phyloP scores from a whole-genome alignment of 2,329 filamentous ascomycete species.

The Talaromyces verruculosus region DNA sequence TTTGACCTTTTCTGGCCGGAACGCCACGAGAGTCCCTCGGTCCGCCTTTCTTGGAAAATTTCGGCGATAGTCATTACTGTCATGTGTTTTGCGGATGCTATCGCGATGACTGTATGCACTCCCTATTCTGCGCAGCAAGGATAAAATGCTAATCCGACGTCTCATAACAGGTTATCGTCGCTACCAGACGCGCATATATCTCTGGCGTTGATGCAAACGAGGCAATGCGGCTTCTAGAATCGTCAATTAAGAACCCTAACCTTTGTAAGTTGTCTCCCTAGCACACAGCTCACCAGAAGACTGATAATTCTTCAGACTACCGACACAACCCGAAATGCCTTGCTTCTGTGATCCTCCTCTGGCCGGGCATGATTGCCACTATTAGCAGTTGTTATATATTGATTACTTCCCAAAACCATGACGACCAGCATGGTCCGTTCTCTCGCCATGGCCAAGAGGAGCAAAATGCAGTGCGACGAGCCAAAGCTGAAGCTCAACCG shows the following conservation, averaged over 20 bases:
- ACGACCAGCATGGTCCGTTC: slow-evolving; percentile 31
- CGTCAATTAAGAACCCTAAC: slow-evolving; percentile 38
- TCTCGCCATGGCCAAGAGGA: slow-evolving; percentile 5
- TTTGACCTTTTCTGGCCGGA: slow-evolving; percentile 64
- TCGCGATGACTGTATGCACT: slow-evolving; percentile 49
- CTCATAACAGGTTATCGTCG: slow-evolving; percentile 45
- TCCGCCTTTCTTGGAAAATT: slow-evolving; percentile 57
- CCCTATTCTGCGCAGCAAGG: no score
- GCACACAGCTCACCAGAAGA: not conserved
- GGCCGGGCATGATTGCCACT: slow-evolving; percentile 53
- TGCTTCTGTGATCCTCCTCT: slow-evolving; percentile 54
- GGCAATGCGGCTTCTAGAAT: slow-evolving; percentile 30
- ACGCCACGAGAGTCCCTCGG: slow-evolving; percentile 49
- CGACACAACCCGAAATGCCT: slow-evolving; percentile 52
- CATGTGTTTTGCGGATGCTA: slow-evolving; percentile 49
- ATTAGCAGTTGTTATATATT: slow-evolving; percentile 43
- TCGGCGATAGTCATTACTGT: slow-evolving; percentile 51
- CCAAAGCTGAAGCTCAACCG: not conserved
- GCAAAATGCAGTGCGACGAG: not conserved
- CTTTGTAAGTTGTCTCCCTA: slow-evolving; percentile 24
- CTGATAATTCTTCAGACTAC: slow-evolving; percentile 37
- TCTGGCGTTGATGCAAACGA: slow-evolving; percentile 40
- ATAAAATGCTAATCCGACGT: no score
- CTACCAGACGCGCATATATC: slow-evolving; percentile 48
- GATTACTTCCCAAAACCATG: slow-evolving; percentile 36